Base-by-base conservation (phyloP, 306 rosid species). In the Pachyrhizus erosus region DNA sequence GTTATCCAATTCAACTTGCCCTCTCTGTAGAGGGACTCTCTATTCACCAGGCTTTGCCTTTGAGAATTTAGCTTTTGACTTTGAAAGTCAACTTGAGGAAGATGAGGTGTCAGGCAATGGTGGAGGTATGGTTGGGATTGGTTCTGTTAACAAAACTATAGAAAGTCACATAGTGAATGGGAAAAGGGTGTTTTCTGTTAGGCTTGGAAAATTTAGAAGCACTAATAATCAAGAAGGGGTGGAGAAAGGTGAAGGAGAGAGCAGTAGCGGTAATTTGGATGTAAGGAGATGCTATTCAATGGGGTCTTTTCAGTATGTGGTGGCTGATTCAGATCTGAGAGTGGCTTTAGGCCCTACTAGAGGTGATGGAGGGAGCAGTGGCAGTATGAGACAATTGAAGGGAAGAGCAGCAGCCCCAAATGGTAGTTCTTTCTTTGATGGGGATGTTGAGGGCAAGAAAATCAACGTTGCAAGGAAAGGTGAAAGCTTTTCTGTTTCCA, bases 231-330 rank as follows among this genome's bases (percentile, higher is more conserved):
- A 68, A 58, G 89, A 66, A 61, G 82, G 24, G 43, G 87, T 62
- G 7, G 89, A 80, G 54, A 91, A 73, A 81, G 9, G 48, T 76
- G 85, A 80, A 86, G 94, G 90, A 39, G 97, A 90, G 83, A 93
- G 94, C 9, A 91, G 97, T 83, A 89, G 77, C 61, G 88, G 90
- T 67, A 84, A 83, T 54, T 87, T 95, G 86, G 92, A 90, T 87
- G 97, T 87, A n/a, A 95, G 99, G 70, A 91, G 99, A 82, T 95
- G 99, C 81, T 95, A 87, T 69, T 95, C 99, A 77, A 90, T 95
- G 98, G 99, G 98, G 57, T 95, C 98, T 40, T 93, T 80, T 80
- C 98, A 95, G 46, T 95, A 95, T 84, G 91, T 95, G 60, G 94
- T 91, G 78, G 91, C 89, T 80, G 97, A 90, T 83, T 95, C 93